Base-by-base conservation (phyloP, 192 early-diverging fungal genomes). In the Backusella macrospora region DNA sequence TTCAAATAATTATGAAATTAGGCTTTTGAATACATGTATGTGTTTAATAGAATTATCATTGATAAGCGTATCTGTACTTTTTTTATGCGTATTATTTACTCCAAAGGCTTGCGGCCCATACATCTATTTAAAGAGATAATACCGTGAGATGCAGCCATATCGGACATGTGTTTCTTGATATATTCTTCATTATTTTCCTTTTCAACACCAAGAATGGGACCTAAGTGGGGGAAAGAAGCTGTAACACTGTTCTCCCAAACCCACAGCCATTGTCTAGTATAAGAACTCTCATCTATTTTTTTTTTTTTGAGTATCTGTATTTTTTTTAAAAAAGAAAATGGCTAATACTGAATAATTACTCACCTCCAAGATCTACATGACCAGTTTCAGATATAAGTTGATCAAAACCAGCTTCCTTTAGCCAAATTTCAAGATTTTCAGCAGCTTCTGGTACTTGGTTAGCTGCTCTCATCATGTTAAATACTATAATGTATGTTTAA, bases 401-500 rank as follows among this genome's bases (percentile, higher is more conserved):
- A 42, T n/a, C n/a, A 12, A 66, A 40, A 42, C 65, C 65, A 39
- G 18, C 65, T 5, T 66, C 65, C 18, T 42, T 21, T 13, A 39
- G 16, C 65, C 65, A 39, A 5, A 5, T 13, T 66, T 66, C 39
- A 21, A 66, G 39, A 18, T 66, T 66, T 1, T 66, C n/a, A 5
- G n/a, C 65, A 21, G 38, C 38, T 42, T 42, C 38, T 42, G 65
- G 65, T 8, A 21, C 65, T 43, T 66, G 65, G 18, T 66, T 66
- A 21, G 18, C n/a, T 2, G 9, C 18, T 66, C 39, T 40, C 65
- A 66, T 66, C 39, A 66, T 42, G 5, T 16, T 18, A 21, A 42
- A 42, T 21, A 66, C 65, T 43, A 66, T 18, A n/a, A 40, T 10
- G 9, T 39, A 65, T 65, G 14, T 48, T 55, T 55, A 55, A 55